Percentiles rank a stretch among this genome's conserved stretches.
phyloP scores from a whole-genome alignment of 768 basidiomycete species.

The Omphalotus guepiniiformis region DNA sequence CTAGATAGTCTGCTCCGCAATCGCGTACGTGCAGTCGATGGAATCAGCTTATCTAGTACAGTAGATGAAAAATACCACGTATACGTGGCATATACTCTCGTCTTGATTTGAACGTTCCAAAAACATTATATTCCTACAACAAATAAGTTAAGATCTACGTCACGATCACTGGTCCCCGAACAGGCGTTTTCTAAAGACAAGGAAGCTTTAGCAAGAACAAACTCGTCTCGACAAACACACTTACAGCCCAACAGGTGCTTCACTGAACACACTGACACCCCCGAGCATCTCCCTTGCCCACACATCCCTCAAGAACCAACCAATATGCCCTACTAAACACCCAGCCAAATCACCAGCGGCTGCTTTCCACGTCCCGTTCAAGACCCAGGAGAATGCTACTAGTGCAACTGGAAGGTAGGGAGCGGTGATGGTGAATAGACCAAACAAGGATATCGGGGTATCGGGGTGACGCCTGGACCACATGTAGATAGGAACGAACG shows the following conservation, averaged over 20 bases:
- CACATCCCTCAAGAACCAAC: constrained; percentile 82
- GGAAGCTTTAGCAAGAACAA: constrained; percentile 1
- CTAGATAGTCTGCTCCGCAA: too few species aligned
- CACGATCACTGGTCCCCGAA: constrained; percentile 47
- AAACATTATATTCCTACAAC: constrained; percentile 4
- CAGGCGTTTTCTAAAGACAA: constrained; percentile 49
- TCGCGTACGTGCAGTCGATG: too few species aligned
- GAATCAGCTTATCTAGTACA: too few species aligned
- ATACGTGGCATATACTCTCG: too few species aligned
- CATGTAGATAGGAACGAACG: constrained; percentile 94
- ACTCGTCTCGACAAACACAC: constrained; percentile 26
- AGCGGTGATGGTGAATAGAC: constrained; percentile 90
- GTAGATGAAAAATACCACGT: too few species aligned
- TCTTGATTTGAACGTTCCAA: too few species aligned
- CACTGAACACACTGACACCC: constrained; percentile 64
- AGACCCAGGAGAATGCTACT: constrained; percentile 79
- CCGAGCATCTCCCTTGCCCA: constrained; percentile 88
- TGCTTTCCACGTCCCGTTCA: constrained; percentile 80
- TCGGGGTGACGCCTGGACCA: constrained; percentile 95
- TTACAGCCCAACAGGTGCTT: constrained; percentile 67
- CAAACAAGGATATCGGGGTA: constrained; percentile 94
- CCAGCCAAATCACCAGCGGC: constrained; percentile 80
- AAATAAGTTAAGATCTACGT: background rate
- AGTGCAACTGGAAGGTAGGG: constrained; percentile 93
- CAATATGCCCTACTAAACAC: constrained; percentile 82